phyloP scores from a whole-genome alignment of 2,329 filamentous ascomycete species.

The Cyphellophora europaea region DNA sequence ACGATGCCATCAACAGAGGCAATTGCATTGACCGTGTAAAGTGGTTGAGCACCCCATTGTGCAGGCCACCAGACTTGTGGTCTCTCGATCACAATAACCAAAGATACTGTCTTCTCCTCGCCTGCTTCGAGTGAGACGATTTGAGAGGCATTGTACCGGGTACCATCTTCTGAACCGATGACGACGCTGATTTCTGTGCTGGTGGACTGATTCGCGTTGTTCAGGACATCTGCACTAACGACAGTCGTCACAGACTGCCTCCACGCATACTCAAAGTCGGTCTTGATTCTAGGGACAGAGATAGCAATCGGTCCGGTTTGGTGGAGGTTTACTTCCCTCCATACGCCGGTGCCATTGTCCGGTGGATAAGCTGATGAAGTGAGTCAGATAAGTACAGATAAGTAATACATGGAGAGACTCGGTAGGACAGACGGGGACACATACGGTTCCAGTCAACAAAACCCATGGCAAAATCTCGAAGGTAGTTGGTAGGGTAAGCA shows the following conservation, averaged over 20 bases:
- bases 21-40: slow-evolving; percentile 34
- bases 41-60: slow-evolving; percentile 48
- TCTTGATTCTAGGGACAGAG: slow-evolving; percentile 36
- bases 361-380: slow-evolving; percentile 49
- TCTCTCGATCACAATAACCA: slow-evolving; percentile 30
- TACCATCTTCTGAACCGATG: slow-evolving; percentile 13
- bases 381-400: no score
- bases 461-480: slow-evolving; percentile 49
- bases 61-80: slow-evolving; percentile 54
- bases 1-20: slow-evolving; percentile 15
- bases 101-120: slow-evolving; percentile 29
- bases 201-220: slow-evolving; percentile 20
- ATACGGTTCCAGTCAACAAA: slow-evolving; percentile 59
- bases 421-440: no score
- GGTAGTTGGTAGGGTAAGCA: slow-evolving; percentile 50
- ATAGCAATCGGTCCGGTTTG: slow-evolving; percentile 44
- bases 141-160: slow-evolving; percentile 19
- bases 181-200: slow-evolving; percentile 18
- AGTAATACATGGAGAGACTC: no score
- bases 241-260: slow-evolving; percentile 31
- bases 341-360: slow-evolving; percentile 55
- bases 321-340: slow-evolving; percentile 49
- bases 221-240: slow-evolving; percentile 28
- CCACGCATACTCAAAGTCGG: slow-evolving; percentile 28
- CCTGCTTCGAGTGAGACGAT: slow-evolving; percentile 29